Base-by-base conservation (phyloP, 106 monocot species). In the Dendrobium officinale region DNA sequence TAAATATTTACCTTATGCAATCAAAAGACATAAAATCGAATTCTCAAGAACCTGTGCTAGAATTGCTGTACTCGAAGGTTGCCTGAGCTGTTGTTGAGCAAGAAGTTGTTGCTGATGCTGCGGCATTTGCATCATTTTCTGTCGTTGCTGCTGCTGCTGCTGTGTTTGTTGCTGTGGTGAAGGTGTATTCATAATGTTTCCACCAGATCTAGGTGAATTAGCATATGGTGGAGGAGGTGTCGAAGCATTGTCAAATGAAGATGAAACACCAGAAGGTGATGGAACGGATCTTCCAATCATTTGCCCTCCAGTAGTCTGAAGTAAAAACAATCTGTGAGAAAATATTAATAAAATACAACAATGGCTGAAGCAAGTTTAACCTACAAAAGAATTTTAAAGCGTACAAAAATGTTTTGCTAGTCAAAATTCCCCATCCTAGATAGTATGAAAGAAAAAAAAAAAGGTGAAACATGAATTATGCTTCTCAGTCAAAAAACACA, bases 141-240 rank as follows among this genome's bases (percentile, higher is more conserved):
- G 90, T 72, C 86, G 41, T 16, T 74, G 85, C 64, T 88, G 91
- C 67, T 83, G 90, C 61, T 90, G 95, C 67, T 83, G 90, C 45
- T 80, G 86, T 73, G 85, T 58, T 61, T 96, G 96, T 67, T 93
- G 93, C 84, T 95, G 97, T 26, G 94, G 97, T 72, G 97, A 94
- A 75, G 97, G 86, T 42, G 88, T 92, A 74, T 94, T 98, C 92
- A 94, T 91, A 41, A 95, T 89, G 81, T 89, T 98, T 72, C 92
- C 80, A 66, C 88, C 77, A 64, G 97, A 98, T 84, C 92, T 83
- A 82, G 97, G 97, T 40, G 97, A 98, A 78, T 92, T 94, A 31
- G 86, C 87, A 86, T 94, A 91, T 80, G 87, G 80, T 80, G 91
- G 82, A 73, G 97, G 97, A 75, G 97, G 94, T n/a, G 97, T 98